Evolutionary conservation across 768 basidiomycete genomes (phyloP).

Genomic region (Tricholoma matsutake): DNA sequence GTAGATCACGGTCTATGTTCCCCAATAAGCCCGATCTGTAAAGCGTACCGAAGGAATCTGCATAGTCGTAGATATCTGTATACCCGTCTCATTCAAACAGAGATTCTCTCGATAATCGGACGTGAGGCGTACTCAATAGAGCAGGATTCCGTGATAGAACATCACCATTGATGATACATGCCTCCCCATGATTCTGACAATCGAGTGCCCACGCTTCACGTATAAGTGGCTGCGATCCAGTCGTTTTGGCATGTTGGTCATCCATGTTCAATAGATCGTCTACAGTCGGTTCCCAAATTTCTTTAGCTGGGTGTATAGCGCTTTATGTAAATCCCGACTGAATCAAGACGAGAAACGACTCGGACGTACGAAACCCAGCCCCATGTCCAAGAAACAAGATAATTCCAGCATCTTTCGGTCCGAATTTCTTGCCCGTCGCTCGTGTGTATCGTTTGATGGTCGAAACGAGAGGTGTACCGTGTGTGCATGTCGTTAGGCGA

Average conservation of each 20-base stretch:
- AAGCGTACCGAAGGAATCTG: constrained; percentile 25
- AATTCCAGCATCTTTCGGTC: constrained; percentile 13
- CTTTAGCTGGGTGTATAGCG: constrained; percentile 34
- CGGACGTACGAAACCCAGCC: constrained; percentile 29
- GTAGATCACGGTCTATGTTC: constrained; percentile 15
- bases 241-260: constrained; percentile 1
- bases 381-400: constrained; percentile 28
- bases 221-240: constrained; percentile 13
- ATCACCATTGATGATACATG: constrained; percentile 31
- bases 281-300: constrained; percentile 38
- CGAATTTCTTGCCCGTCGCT: neutral
- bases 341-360: neutral
- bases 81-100: too few relatives aligned
- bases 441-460: constrained; percentile 29
- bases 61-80: constrained; percentile 29
- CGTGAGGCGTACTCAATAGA: constrained; percentile 15
- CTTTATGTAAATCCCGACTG: neutral
- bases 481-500: constrained; percentile 23
- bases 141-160: constrained; percentile 15
- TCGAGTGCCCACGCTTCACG: constrained; percentile 37
- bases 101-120: neutral
- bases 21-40: constrained; percentile 26
- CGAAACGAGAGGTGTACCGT: constrained; percentile 23
- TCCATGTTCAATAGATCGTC: constrained; percentile 29
- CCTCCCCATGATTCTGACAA: constrained; percentile 38